phyloP scores from a whole-genome alignment of 192 early-diverging fungal species.

The Umbelopsis sp. region DNA sequence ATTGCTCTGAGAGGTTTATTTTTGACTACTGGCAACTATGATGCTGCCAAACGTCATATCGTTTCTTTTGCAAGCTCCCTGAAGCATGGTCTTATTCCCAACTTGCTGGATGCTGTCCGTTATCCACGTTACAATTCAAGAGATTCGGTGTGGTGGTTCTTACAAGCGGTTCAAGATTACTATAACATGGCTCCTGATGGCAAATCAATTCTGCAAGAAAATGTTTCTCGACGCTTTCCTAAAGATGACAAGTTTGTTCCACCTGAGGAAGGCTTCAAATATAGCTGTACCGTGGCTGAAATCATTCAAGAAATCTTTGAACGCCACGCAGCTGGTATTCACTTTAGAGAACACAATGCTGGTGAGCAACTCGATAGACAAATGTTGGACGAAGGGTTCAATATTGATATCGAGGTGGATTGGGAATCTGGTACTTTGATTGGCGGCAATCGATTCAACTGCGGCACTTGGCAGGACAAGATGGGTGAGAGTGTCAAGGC shows the following conservation, averaged over 20 bases:
- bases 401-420: conserved; percentile 75
- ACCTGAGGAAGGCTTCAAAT: conserved; percentile 67
- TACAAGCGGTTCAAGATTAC: conserved; percentile 90
- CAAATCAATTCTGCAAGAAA: conserved; percentile 64
- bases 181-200: conserved; percentile 78
- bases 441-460: conserved; percentile 93
- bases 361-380: conserved; percentile 84
- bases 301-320: conserved; percentile 91
- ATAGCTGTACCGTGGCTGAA: conserved; percentile 75
- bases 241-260: conserved; percentile 72
- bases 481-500: conserved; percentile 95
- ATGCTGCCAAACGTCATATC: conserved; percentile 84
- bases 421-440: conserved; percentile 79
- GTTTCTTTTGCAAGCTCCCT: conserved; percentile 91
- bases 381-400: conserved; percentile 92
- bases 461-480: conserved; percentile 99
- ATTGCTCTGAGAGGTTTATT: conserved; percentile 87
- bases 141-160: conserved; percentile 96
- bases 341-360: conserved; percentile 96
- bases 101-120: conserved; percentile 86
- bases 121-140: conserved; percentile 93
- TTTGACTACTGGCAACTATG: conserved; percentile 79
- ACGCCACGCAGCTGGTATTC: conserved; percentile 86
- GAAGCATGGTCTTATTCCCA: conserved; percentile 96
- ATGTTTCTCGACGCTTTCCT: conserved; percentile 84